Evolutionary conservation across 768 basidiomycete genomes (phyloP).

Genomic region (Leucosporidium yakuticum): DNA sequence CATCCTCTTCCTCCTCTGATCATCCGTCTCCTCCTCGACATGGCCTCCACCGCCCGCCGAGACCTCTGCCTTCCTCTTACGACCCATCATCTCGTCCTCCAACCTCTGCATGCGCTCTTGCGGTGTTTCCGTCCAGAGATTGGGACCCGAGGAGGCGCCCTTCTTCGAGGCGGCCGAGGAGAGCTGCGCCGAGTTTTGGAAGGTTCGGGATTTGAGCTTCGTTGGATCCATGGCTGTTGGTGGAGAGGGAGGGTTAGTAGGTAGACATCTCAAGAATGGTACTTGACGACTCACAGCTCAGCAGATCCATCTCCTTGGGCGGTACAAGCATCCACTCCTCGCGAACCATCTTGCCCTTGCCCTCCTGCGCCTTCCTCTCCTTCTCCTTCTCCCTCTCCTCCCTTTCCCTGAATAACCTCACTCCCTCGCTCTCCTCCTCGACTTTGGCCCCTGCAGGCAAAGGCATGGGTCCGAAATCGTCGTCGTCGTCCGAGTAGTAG

Average conservation of each 20-base stretch:
- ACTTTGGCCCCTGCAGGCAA: slow-evolving; percentile 44
- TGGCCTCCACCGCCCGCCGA: slow-evolving; percentile 60
- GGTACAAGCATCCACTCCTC: slow-evolving; percentile 99
- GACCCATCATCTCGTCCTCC: slow-evolving; percentile 87
- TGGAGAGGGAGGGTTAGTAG: background rate
- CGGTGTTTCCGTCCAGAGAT: slow-evolving; percentile 95
- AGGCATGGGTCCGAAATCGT: slow-evolving; percentile 77
- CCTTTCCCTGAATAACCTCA: slow-evolving; percentile 73
- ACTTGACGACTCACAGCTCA: slow-evolving; percentile 58
- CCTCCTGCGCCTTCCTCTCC: slow-evolving; percentile 56
- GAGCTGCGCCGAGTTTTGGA: slow-evolving; percentile 47
- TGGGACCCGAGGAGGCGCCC: slow-evolving; percentile 39
- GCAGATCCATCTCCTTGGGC: slow-evolving; percentile 70
- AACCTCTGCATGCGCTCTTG: slow-evolving; percentile 82
- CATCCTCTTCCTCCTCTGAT: slow-evolving; percentile 14
- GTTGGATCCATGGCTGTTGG: slow-evolving; percentile 73
- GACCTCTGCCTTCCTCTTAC: slow-evolving; percentile 62
- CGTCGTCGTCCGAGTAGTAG: slow-evolving; percentile 50
- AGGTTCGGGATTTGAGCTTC: slow-evolving; percentile 69
- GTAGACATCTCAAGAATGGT: background rate
- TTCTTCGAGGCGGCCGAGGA: slow-evolving; percentile 44
- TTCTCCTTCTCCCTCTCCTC: slow-evolving; percentile 71
- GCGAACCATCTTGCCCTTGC: slow-evolving; percentile 67
- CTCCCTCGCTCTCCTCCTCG: slow-evolving; percentile 55
- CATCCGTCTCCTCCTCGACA: slow-evolving; percentile 42